These are phyloP conservation scores for Pseudogymnoascus sp. DNA, from an alignment of 2,329 filamentous ascomycete genomes.

Conservation along the genomic window DNA sequence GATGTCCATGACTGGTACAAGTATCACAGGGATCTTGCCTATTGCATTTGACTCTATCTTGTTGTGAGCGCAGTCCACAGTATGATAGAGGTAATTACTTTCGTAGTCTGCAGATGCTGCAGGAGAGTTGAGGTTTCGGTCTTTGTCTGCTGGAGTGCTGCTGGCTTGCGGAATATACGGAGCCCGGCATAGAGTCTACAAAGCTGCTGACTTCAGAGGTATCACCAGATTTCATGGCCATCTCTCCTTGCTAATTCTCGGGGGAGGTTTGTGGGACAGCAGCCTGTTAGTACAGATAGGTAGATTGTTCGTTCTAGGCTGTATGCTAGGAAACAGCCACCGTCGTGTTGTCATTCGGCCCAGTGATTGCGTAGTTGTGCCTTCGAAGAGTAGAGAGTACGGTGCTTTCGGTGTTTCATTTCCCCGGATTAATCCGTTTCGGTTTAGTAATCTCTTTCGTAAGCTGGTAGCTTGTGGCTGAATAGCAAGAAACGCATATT, in stretches of 20 bases:
- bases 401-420: no score
- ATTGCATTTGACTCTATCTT: slow-evolving; percentile 41
- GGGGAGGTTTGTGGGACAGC: neutral
- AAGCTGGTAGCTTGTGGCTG: no score
- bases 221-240: neutral
- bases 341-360: neutral
- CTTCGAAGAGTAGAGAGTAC: no score
- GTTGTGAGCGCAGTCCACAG: neutral
- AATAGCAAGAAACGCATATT: no score
- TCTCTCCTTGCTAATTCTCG: neutral
- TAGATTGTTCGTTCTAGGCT: neutral
- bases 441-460: no score
- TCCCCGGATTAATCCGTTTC: no score
- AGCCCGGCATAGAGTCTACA: neutral
- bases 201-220: neutral
- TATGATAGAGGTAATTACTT: slow-evolving; percentile 16
- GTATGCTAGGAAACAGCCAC: neutral
- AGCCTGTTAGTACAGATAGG: neutral
- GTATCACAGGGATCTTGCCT: slow-evolving; percentile 43
- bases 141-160: neutral
- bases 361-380: neutral
- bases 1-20: slow-evolving; percentile 42
- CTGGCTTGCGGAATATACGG: neutral
- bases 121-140: slow-evolving; percentile 19
- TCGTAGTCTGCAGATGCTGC: slow-evolving; percentile 21